phyloP scores from a whole-genome alignment of 164 flowering plant genomes.

The Berberis vulgaris region DNA sequence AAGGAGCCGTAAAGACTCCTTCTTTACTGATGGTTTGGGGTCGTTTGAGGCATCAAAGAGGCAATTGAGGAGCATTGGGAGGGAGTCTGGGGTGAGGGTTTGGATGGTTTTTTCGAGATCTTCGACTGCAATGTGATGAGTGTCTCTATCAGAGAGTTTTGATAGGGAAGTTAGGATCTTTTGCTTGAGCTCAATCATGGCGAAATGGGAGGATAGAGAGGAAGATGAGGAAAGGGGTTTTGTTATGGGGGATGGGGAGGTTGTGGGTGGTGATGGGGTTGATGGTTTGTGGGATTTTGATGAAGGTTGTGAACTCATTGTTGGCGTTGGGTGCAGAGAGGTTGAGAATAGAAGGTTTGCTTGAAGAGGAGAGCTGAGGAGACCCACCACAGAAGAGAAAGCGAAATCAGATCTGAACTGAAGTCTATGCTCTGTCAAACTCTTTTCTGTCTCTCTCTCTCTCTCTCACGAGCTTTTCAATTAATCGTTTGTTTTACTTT shows the following conservation, averaged over 20 bases:
- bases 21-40: conserved; percentile 72
- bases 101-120: conserved; percentile 66
- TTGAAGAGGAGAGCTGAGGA: background rate
- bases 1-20: conserved; percentile 65
- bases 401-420: background rate
- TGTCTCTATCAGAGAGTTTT: conserved; percentile 86
- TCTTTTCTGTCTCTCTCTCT: no score
- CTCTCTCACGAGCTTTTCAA: no score
- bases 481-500: no score
- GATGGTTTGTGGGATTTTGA: conserved; percentile 11
- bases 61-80: conserved; percentile 81
- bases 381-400: background rate
- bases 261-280: conserved; percentile 13
- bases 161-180: conserved; percentile 67
- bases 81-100: conserved; percentile 48
- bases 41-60: conserved; percentile 68
- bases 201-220: conserved; percentile 64
- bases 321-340: background rate
- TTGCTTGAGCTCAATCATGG: conserved; percentile 90
- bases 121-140: conserved; percentile 82
- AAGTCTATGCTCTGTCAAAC: no score
- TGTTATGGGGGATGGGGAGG: conserved; percentile 8
- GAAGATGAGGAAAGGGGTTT: conserved; percentile 18
- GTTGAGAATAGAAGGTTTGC: background rate
- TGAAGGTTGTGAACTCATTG: conserved; percentile 5